Evolutionary conservation across 208 protist species (phyloP).

Genomic region (Porcisia hertigi): DNA sequence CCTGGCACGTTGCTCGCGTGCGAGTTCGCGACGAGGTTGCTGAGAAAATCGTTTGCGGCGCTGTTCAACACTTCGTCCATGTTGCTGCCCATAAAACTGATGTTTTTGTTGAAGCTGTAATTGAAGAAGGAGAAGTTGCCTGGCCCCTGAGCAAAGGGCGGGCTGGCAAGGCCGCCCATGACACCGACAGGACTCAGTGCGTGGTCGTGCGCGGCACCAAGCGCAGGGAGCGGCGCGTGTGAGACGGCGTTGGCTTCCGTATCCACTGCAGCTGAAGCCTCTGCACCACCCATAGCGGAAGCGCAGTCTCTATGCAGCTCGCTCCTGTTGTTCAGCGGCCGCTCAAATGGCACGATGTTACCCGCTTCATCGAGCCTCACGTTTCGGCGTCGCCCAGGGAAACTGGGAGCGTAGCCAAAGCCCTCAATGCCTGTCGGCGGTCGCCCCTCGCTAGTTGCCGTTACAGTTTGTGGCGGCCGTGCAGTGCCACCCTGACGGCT

Average conservation of each 20-base stretch:
- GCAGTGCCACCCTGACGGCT: not conserved
- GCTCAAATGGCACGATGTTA: conserved; percentile 26
- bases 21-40: conserved; percentile 27
- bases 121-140: conserved; percentile 44
- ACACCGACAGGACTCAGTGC: not conserved
- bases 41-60: conserved; percentile 64
- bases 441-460: not conserved
- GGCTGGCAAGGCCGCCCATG: conserved; percentile 8
- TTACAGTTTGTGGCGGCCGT: too few species aligned
- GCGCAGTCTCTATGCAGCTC: not conserved
- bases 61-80: conserved; percentile 52
- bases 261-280: not conserved
- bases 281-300: not conserved
- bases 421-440: not conserved
- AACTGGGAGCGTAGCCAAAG: conserved; percentile 1
- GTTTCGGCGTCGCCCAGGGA: conserved; percentile 24
- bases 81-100: conserved; percentile 57
- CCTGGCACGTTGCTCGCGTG: conserved; percentile 9
- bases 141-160: conserved; percentile 22
- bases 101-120: conserved; percentile 55
- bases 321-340: not conserved
- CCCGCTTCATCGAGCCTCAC: conserved; percentile 21
- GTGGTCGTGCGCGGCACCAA: not conserved
- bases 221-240: not conserved
- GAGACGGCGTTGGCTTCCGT: not conserved